Conservation (phyloP, 352 stramenopile genomes). For the Pythium sukuiense region DNA sequence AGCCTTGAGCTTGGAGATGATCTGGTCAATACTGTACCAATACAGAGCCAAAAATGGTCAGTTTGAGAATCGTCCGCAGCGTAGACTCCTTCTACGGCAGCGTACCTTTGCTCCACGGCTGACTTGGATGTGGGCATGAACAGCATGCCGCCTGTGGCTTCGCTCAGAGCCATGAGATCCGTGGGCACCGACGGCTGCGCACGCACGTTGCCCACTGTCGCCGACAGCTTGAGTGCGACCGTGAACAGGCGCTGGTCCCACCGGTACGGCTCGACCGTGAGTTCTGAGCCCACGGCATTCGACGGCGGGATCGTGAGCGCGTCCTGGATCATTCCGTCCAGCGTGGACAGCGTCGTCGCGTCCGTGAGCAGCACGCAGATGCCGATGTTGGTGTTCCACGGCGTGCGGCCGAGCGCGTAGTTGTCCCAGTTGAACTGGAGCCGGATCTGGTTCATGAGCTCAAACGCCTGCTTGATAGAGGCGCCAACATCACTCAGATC, state of each 20-base stretch:
- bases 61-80: too few relatives aligned
- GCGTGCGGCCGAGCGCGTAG: constrained; percentile 72
- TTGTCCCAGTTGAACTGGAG: constrained; percentile 89
- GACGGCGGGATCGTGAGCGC: constrained; percentile 73
- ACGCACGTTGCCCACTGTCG: constrained; percentile 47
- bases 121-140: constrained; percentile 82
- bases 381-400: constrained; percentile 85
- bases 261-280: constrained; percentile 82
- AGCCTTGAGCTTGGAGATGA: constrained; percentile 80
- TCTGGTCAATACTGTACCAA: constrained; percentile 72
- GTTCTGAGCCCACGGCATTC: constrained; percentile 61
- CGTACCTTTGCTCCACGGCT: constrained; percentile 64
- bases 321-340: constrained; percentile 74
- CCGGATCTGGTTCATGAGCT: constrained; percentile 89
- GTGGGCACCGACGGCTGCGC: constrained; percentile 48
- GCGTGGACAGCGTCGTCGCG: constrained; percentile 62
- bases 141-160: constrained; percentile 80
- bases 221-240: constrained; percentile 80
- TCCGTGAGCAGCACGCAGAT: constrained; percentile 84
- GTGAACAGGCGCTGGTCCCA: constrained; percentile 86
- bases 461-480: constrained; percentile 76
- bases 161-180: constrained; percentile 85
- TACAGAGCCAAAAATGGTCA: background rate
- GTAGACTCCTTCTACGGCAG: background rate
- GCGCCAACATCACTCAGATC: constrained; percentile 79